These are phyloP conservation scores for Agrocybe praecox DNA, from an alignment of 768 basidiomycete species.

Conservation along the genomic window DNA sequence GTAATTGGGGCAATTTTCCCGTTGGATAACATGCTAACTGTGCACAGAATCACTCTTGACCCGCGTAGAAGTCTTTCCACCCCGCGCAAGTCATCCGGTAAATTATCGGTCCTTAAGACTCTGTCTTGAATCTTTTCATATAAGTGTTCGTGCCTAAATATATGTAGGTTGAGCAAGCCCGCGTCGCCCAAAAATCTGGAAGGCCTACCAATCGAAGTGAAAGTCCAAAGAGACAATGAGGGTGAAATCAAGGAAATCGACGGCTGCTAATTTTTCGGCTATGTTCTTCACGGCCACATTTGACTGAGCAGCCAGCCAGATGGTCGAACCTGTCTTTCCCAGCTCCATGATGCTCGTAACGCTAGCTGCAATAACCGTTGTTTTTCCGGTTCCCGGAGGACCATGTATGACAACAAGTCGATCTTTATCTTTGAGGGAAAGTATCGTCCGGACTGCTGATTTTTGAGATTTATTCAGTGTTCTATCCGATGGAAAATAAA, in stretches of 20 bases:
- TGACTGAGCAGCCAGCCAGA: conserved; percentile 72
- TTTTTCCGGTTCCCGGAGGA: conserved; percentile 68
- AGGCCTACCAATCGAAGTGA: conserved; percentile 61
- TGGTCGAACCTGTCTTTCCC: conserved; percentile 27
- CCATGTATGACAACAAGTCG: conserved; percentile 43
- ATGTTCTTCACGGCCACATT: conserved; percentile 66
- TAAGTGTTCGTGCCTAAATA: neutral
- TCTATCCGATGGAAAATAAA: conserved; percentile 21
- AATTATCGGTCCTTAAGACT: neutral
- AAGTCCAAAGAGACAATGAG: conserved; percentile 69
- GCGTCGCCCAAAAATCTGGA: neutral
- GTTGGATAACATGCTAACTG: conserved; percentile 63
- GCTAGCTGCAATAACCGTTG: conserved; percentile 61
- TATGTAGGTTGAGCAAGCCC: neutral
- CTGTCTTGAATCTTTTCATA: neutral
- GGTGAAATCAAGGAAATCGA: conserved; percentile 43
- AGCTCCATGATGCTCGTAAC: conserved; percentile 36
- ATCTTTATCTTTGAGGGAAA: conserved; percentile 30
- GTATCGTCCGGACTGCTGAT: conserved; percentile 33
- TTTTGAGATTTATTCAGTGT: conserved; percentile 37
- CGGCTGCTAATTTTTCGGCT: conserved; percentile 65
- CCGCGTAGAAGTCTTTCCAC: conserved; percentile 27
- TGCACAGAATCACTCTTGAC: conserved; percentile 62
- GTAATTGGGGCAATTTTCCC: conserved; percentile 22
- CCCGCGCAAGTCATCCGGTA: neutral